These are phyloP conservation scores for Botrytis fabae DNA, from an alignment of 2,329 filamentous ascomycete genomes.

Conservation along the genomic window DNA sequence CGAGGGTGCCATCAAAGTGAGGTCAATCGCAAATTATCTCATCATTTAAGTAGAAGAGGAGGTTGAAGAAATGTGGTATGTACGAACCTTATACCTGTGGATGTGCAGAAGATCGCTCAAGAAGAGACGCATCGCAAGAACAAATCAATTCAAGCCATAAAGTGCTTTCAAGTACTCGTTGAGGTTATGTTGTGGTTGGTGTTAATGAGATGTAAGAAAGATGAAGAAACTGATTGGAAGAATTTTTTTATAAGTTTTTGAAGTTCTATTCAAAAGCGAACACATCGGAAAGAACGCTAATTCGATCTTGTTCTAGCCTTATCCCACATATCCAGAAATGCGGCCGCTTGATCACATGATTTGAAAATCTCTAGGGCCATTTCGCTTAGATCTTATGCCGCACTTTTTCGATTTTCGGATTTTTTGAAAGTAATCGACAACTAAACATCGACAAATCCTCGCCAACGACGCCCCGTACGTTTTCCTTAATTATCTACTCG, in stretches of 20 bases:
- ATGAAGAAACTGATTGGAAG: neutral
- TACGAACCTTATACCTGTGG: slow-evolving; percentile 19
- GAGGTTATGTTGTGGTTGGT: neutral
- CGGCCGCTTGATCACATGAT: neutral
- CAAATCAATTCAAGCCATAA: neutral
- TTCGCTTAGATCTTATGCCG: slow-evolving; percentile 30
- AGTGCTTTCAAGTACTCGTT: neutral
- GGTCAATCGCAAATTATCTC: slow-evolving; percentile 99
- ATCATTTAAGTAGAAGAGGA: slow-evolving; percentile 60
- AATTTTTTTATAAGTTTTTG: slow-evolving; percentile 14
- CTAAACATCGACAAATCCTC: slow-evolving; percentile 36
- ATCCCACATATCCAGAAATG: neutral
- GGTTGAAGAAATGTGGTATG: neutral
- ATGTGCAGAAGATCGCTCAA: no score
- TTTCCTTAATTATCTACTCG: slow-evolving; percentile 26
- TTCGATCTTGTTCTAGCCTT: neutral
- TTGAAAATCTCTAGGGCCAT: slow-evolving; percentile 30
- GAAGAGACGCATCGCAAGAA: neutral
- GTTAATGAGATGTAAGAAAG: neutral
- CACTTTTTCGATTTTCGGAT: slow-evolving; percentile 23
- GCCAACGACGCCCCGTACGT: slow-evolving; percentile 40
- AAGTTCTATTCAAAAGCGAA: neutral
- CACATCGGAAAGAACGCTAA: neutral
- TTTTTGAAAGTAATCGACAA: slow-evolving; percentile 25
- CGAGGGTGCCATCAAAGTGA: slow-evolving; percentile 79